Evolutionary conservation across 306 rosid species (phyloP).

Genomic region (Quercus mongolica): DNA sequence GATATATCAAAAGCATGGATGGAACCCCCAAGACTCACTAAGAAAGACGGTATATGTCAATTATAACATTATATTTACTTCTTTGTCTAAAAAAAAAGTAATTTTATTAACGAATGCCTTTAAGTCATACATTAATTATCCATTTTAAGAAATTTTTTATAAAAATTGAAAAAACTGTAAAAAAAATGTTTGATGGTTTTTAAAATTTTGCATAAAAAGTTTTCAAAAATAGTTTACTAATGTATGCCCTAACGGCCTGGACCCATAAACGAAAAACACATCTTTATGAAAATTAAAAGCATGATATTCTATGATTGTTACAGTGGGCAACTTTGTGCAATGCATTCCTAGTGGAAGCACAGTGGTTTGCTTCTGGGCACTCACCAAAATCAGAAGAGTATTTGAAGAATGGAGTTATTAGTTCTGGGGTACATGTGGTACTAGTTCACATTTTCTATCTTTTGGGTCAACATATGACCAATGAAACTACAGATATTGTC

Average conservation of each 20-base stretch:
- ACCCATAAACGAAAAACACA: too few species aligned
- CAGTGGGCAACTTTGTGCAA: conserved; percentile 39
- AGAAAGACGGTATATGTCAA: conserved; percentile 21
- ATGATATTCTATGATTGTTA: background rate
- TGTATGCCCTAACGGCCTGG: accelerated
- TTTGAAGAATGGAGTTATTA: conserved; percentile 17
- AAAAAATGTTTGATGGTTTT: too few species aligned
- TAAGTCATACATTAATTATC: too few species aligned
- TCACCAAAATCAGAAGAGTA: conserved; percentile 28
- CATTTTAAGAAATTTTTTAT: too few species aligned
- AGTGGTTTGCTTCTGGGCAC: conserved; percentile 26
- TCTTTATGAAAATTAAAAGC: background rate
- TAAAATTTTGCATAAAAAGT: too few species aligned
- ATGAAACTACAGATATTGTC: background rate
- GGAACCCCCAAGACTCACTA: conserved; percentile 29
- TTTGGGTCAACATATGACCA: conserved; percentile 17
- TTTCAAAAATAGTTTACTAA: too few species aligned
- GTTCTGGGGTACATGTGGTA: conserved; percentile 32
- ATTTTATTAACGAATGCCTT: too few species aligned
- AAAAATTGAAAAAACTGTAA: too few species aligned
- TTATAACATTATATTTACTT: background rate
- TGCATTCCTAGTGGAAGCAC: conserved; percentile 30
- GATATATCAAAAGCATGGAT: conserved; percentile 24
- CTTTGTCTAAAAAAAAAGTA: too few species aligned
- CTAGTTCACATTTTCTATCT: conserved; percentile 27